Percentiles rank a stretch among this genome's conserved stretches.
Conservation (phyloP, 2,329 filamentous ascomycete species). For the Chrysoporthe puriensis region DNA sequence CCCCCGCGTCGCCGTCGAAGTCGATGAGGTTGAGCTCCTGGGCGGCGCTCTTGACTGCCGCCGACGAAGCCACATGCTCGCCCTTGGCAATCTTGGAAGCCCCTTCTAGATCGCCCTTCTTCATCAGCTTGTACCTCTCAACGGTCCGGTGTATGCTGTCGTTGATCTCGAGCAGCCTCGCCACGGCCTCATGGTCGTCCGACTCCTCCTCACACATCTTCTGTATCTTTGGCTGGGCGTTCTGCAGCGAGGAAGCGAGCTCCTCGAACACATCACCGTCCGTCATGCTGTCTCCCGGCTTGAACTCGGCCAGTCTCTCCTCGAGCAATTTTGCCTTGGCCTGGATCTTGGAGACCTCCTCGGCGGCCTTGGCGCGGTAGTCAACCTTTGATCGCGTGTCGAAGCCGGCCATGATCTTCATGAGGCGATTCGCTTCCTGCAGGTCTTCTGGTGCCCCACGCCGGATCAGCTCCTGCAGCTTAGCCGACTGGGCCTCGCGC, state of each 20-base stretch:
- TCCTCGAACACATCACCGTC: constrained; percentile 77
- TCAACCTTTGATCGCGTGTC: constrained; percentile 96
- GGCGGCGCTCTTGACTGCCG: constrained; percentile 63
- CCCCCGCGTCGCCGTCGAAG: constrained; percentile 70
- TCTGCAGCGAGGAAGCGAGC: constrained; percentile 84
- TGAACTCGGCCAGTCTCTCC: constrained; percentile 86
- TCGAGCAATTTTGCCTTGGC: constrained; percentile 92
- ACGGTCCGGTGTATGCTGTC: constrained; percentile 98
- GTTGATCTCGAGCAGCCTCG: constrained; percentile 95
- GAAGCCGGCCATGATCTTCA: constrained; percentile 99
- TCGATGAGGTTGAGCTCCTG: constrained; percentile 93
- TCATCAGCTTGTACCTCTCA: constrained; percentile 92
- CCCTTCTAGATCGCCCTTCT: constrained; percentile 87
- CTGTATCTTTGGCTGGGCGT: constrained; percentile 96
- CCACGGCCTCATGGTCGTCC: constrained; percentile 93
- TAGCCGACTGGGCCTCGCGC: constrained; percentile 91
- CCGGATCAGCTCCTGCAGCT: constrained; percentile 94
- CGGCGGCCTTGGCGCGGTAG: constrained; percentile 95
- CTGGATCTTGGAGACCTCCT: constrained; percentile 92
- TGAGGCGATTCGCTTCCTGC: constrained; percentile 94
- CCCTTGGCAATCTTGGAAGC: constrained; percentile 84
- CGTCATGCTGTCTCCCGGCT: constrained; percentile 76
- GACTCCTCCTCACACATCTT: constrained; percentile 99
- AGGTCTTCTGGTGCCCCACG: constrained; percentile 89
- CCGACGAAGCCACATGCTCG: constrained; percentile 47